phyloP scores from a whole-genome alignment of 1,139 yeast species.

The Entelexis sorbosivorans region DNA sequence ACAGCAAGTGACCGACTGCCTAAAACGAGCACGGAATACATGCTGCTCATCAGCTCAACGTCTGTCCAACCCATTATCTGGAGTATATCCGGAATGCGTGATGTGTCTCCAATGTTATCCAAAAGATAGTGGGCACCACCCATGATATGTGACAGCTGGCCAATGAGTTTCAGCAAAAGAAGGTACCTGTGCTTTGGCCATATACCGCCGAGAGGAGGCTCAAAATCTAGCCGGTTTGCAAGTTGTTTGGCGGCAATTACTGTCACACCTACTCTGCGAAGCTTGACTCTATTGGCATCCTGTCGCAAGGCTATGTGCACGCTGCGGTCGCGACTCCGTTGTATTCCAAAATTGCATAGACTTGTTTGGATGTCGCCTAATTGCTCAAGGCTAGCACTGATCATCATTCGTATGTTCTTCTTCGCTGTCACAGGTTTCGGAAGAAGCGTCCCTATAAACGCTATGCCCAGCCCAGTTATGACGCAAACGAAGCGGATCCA shows the following conservation, averaged over 20 bases:
- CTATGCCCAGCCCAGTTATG: slow-evolving; percentile 27
- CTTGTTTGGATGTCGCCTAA: slow-evolving; percentile 16
- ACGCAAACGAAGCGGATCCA: slow-evolving; percentile 31
- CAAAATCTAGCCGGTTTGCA: slow-evolving; percentile 8
- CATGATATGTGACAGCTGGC: slow-evolving; percentile 9
- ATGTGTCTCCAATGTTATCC: slow-evolving; percentile 11
- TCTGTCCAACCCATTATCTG: slow-evolving; percentile 16
- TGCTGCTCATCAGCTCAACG: slow-evolving; percentile 9
- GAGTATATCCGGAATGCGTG: slow-evolving; percentile 2
- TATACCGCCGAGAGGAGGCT: slow-evolving; percentile 18
- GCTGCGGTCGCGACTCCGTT: slow-evolving; percentile 8
- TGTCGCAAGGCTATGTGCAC: slow-evolving; percentile 9
- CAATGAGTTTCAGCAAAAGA: slow-evolving; percentile 6
- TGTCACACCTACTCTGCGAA: not conserved
- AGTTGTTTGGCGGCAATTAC: not conserved
- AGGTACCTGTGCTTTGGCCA: slow-evolving; percentile 18
- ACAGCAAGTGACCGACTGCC: slow-evolving; percentile 10
- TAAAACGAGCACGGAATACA: slow-evolving; percentile 13
- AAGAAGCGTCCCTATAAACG: slow-evolving; percentile 27
- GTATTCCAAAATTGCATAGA: slow-evolving; percentile 13
- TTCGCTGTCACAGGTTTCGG: slow-evolving; percentile 27
- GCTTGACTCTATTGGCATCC: slow-evolving; percentile 4
- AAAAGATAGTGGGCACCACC: slow-evolving; percentile 7
- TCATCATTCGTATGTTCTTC: slow-evolving; percentile 13
- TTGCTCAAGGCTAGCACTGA: slow-evolving; percentile 6